These are phyloP conservation scores for Trichomonas tenax DNA, from an alignment of 208 protist species.

Conservation along the genomic window DNA sequence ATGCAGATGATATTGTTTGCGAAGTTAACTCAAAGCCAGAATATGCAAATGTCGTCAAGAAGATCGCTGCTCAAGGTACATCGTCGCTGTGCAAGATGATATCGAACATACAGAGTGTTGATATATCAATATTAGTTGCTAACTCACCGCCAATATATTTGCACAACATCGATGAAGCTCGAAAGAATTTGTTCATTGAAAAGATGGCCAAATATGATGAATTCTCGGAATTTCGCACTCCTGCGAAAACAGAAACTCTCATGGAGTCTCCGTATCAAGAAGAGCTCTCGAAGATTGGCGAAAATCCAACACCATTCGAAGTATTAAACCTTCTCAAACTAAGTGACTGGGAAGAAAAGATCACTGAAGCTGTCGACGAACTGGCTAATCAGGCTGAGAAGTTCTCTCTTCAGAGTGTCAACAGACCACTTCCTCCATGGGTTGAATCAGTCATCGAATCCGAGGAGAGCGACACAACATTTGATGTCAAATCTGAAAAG, in stretches of 20 bases:
- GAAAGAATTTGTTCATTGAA: neutral
- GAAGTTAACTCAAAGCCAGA: neutral
- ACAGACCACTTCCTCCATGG: neutral
- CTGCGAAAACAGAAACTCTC: neutral
- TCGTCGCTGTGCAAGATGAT: neutral
- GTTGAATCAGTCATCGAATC: neutral
- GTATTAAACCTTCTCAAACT: neutral
- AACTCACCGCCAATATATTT: neutral
- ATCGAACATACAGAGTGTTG: neutral
- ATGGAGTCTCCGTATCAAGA: neutral
- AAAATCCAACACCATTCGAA: neutral
- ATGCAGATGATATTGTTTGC: neutral
- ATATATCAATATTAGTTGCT: neutral
- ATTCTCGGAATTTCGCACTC: neutral
- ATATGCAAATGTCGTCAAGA: neutral
- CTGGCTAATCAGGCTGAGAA: neutral
- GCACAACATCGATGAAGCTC: neutral
- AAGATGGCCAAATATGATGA: neutral
- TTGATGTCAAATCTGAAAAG: neutral
- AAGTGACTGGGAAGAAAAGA: neutral
- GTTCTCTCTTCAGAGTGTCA: neutral
- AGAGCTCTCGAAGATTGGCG: neutral
- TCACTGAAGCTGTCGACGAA: neutral
- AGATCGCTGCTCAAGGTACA: neutral
- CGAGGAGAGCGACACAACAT: neutral